Percentiles rank a stretch among this genome's conserved stretches.
Conservation (phyloP, 257 asterid species). For the Marsdenia floribunda region DNA sequence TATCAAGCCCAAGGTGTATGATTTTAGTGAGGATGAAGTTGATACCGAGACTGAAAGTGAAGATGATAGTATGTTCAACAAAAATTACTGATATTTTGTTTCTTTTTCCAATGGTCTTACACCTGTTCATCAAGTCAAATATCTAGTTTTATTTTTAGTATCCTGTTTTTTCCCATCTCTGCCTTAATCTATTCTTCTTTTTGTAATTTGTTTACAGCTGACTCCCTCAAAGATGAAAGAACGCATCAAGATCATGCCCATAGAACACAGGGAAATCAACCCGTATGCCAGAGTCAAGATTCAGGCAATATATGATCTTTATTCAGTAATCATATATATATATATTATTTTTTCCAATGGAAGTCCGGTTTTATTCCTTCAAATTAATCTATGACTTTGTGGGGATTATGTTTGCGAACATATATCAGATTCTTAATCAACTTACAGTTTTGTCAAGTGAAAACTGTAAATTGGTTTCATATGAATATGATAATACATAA, state of each 20-base stretch:
- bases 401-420: neutral
- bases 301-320: slow-evolving; percentile 27
- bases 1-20: slow-evolving; percentile 63
- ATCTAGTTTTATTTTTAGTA: too few species aligned
- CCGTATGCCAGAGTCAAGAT: slow-evolving; percentile 31
- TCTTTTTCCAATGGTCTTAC: neutral
- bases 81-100: neutral
- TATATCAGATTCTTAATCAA: neutral
- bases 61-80: slow-evolving; percentile 59
- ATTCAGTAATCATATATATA: neutral
- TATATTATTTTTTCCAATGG: neutral
- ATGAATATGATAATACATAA: too few species aligned
- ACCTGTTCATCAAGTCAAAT: neutral
- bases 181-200: neutral
- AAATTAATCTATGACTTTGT: neutral
- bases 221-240: slow-evolving; percentile 50
- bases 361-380: neutral
- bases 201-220: slow-evolving; percentile 34
- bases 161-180: neutral
- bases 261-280: slow-evolving; percentile 30
- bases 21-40: slow-evolving; percentile 90
- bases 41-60: slow-evolving; percentile 82
- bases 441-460: neutral
- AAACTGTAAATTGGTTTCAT: neutral
- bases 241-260: slow-evolving; percentile 33